Evolutionary conservation across 106 monocot species (phyloP).

Genomic region (Acorus calamus): DNA sequence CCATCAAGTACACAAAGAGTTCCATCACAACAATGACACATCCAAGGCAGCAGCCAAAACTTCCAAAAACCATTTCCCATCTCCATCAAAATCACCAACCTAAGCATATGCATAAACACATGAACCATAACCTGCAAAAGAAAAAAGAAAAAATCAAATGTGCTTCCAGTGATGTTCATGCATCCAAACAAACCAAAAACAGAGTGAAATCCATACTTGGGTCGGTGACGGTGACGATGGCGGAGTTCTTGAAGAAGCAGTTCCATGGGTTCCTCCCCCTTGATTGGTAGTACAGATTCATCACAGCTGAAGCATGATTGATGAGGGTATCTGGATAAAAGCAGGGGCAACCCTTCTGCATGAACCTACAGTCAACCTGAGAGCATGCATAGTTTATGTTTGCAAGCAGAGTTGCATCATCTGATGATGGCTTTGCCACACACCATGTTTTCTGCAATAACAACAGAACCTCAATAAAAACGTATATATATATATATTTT

Average conservation of each 20-base stretch:
- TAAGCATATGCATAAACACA: constrained; percentile 11
- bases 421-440: constrained; percentile 37
- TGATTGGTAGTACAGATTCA: constrained; percentile 39
- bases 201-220: constrained; percentile 16
- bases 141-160: not conserved
- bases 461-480: not conserved
- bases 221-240: constrained; percentile 20
- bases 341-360: constrained; percentile 19
- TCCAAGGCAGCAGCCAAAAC: no score
- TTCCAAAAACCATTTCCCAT: no score
- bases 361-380: constrained; percentile 25
- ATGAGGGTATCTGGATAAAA: constrained; percentile 37
- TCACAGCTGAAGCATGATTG: constrained; percentile 32
- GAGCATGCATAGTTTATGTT: constrained; percentile 46
- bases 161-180: no score
- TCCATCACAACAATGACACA: no score
- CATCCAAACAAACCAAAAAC: not conserved
- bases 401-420: constrained; percentile 12
- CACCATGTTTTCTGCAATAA: constrained; percentile 38
- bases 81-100: no score
- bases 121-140: constrained; percentile 19
- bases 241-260: constrained; percentile 38
- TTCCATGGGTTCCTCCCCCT: constrained; percentile 36
- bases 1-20: no score
- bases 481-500: not conserved